Base-by-base conservation (phyloP, 2,329 filamentous ascomycete species). In the Diaporthe amygdali region DNA sequence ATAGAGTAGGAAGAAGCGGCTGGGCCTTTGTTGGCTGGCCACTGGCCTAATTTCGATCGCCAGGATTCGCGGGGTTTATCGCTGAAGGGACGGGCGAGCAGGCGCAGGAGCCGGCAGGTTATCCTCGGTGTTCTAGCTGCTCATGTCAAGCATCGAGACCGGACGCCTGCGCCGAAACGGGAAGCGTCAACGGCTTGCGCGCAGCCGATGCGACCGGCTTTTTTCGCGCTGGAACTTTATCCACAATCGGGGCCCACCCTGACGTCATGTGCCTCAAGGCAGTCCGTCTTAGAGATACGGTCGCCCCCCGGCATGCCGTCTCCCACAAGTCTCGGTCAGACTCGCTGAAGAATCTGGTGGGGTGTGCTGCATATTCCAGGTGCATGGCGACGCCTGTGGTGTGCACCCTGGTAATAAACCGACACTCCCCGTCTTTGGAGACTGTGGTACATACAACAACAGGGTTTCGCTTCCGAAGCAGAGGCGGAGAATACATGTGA, bases 201-300 rank as follows among this genome's bases (percentile, higher is more conserved):
- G 25, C 46, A 61, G 44, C 69, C 46, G 52, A 47, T 52, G 54
- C n/a, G 52, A 59, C 44, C 69, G 69, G 63, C 54, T 20, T 63
- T 68, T 68, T 54, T 61, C 46, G 54, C 69, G 69, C 63, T 68
- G 63, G 63, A 71, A 61, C 44, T 39, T 30, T 66, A 47, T 52
- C 66, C 47, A 69, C 47, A 30, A 27, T 37, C 27, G 27, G 54
- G 69, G 34, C 56, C 70, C 70, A 68, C 66, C 49, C 70, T 71
- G 70, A 71, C 70, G 70, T 71, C 70, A 71, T 46, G 44, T 37
- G 8, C 25, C 22, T 32, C 17, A 17, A 56, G 54, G 41, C 47
- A 39, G 41, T 12, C 49, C 37, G 14, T 41, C 7, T n/a, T n/a
- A n/a, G n/a, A 12, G 32, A 47, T 9, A n/a, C 44, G 15, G 54